Evolutionary conservation across 2,329 filamentous ascomycete genomes (phyloP).

Genomic region (Ceratocystis lukuohia): DNA sequence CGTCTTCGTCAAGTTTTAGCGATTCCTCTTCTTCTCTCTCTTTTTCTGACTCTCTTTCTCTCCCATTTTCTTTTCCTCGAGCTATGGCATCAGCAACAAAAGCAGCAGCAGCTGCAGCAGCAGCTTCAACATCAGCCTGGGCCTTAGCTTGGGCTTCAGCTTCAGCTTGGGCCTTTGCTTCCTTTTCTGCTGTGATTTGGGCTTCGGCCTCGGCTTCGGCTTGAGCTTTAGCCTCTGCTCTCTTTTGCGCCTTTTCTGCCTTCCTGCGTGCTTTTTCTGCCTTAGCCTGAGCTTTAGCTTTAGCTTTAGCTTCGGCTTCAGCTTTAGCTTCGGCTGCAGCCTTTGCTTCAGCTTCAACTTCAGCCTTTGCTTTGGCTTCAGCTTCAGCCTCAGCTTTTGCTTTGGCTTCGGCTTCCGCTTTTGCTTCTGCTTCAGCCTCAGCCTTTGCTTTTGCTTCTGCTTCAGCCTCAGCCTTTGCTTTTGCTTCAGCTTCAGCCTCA

Average conservation of each 20-base stretch:
- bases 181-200: no score
- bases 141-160: not conserved
- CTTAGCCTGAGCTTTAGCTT: not conserved
- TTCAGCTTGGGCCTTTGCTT: not conserved
- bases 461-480: no score
- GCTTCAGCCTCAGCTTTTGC: not conserved
- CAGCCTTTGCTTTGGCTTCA: not conserved
- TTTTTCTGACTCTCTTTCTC: not conserved
- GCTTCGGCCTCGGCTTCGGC: not conserved
- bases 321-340: not conserved
- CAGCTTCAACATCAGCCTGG: not conserved
- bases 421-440: no score
- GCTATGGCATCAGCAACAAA: no score
- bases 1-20: not conserved
- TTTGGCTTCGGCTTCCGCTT: no score
- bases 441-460: no score
- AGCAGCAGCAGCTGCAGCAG: not conserved
- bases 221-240: no score
- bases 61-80: no score
- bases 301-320: not conserved
- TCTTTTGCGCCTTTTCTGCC: no score
- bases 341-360: not conserved
- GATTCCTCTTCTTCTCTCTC: constrained; percentile 4
- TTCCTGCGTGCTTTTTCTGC: no score
- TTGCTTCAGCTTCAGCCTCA: no score